These are phyloP conservation scores for Vitis hybrid DNA, from an alignment of 177 flowering plant species.

Conservation along the genomic window DNA sequence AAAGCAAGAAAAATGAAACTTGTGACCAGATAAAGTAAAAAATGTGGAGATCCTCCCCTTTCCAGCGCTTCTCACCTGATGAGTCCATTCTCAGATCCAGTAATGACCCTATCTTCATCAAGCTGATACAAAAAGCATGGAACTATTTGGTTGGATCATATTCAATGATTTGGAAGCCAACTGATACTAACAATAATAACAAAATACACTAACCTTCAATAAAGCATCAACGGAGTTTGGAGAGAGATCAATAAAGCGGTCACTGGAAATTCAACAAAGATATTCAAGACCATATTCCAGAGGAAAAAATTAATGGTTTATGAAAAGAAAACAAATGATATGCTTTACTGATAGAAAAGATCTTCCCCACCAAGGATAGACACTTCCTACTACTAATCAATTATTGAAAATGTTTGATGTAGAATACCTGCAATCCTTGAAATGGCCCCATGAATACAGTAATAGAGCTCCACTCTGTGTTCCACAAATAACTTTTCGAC, in stretches of 20 bases:
- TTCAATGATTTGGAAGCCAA: not conserved
- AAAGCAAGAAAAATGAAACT: too few species aligned
- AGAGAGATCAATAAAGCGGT: conserved; percentile 73
- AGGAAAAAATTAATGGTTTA: not conserved
- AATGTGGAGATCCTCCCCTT: too few species aligned
- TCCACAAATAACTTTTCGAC: conserved; percentile 85
- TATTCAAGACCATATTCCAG: not conserved
- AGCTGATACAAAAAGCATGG: too few species aligned
- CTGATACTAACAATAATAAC: not conserved
- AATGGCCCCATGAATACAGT: conserved; percentile 90
- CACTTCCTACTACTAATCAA: not conserved
- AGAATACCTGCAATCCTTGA: conserved; percentile 93
- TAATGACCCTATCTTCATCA: too few species aligned
- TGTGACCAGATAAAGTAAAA: too few species aligned
- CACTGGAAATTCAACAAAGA: conserved; percentile 48
- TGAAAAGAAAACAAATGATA: not conserved
- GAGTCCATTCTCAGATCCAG: too few species aligned
- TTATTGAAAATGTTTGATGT: not conserved
- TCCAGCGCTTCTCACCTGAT: too few species aligned
- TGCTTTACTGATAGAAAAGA: not conserved
- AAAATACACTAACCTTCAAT: conserved; percentile 57
- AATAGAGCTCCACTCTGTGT: conserved; percentile 76
- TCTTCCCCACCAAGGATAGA: not conserved
- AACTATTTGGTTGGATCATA: too few species aligned
- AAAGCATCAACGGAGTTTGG: conserved; percentile 77